Percentiles rank a stretch among this genome's conserved stretches.
Evolutionary conservation across 1,284 basidiomycete species (phyloP).

Genomic region (Papiliotrema flavescens): DNA sequence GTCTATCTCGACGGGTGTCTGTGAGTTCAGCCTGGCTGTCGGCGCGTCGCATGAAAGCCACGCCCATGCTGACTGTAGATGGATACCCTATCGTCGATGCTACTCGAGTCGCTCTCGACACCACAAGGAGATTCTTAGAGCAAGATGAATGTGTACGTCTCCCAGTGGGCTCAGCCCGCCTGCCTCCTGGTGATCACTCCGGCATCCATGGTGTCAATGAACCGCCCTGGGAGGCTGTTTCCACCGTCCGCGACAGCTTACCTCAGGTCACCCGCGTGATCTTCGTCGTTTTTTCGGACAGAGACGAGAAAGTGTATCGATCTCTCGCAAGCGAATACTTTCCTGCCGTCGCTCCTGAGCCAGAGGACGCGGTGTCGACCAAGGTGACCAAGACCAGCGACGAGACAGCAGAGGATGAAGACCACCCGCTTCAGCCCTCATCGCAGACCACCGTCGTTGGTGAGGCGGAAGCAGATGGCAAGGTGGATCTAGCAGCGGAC

Average conservation of each 20-base stretch:
- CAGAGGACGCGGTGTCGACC: neutral
- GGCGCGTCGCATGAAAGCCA: neutral
- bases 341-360: slow-evolving; percentile 7
- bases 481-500: no score
- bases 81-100: slow-evolving; percentile 48
- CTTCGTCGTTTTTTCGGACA: slow-evolving; percentile 42
- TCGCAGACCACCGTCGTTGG: neutral
- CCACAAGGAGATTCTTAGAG: slow-evolving; percentile 34
- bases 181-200: no score
- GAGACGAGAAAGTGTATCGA: slow-evolving; percentile 39
- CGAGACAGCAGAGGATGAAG: neutral
- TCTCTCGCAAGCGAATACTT: slow-evolving; percentile 29
- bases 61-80: slow-evolving; percentile 20
- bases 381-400: neutral
- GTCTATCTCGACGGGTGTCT: slow-evolving; percentile 37
- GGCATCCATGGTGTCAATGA: no score
- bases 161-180: neutral
- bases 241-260: neutral
- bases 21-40: slow-evolving; percentile 34
- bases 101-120: slow-evolving; percentile 39
- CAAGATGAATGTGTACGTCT: slow-evolving; percentile 27
- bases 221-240: no score
- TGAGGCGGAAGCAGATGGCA: neutral
- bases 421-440: neutral
- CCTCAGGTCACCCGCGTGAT: slow-evolving; percentile 40